Conservation (phyloP, 1,139 yeast genomes). For the Hansenula sp. region DNA sequence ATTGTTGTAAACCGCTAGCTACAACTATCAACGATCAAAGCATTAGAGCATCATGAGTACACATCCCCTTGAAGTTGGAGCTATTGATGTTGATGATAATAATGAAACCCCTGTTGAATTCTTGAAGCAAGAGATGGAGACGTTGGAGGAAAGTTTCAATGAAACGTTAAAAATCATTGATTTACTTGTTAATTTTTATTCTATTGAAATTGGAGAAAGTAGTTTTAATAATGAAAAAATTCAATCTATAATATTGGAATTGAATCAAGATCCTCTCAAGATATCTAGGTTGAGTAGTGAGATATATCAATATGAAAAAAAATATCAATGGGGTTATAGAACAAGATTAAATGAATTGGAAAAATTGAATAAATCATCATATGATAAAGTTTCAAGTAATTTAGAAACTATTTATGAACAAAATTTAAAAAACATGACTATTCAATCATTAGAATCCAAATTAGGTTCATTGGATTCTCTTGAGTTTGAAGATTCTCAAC, state of each 20-base stretch:
- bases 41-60: no score
- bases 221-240: no score
- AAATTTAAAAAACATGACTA: constrained; percentile 8
- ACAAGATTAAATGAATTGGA: constrained; percentile 6
- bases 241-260: no score
- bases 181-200: no score
- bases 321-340: constrained; percentile 10
- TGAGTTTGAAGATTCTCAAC: constrained; percentile 4
- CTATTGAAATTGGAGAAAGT: no score
- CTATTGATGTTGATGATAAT: no score
- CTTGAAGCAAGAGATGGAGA: no score
- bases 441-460: constrained; percentile 10
- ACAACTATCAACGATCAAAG: background rate
- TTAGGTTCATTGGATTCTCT: constrained; percentile 11
- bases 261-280: background rate
- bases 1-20: background rate
- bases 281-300: background rate
- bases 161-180: no score
- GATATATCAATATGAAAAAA: constrained; percentile 13
- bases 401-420: constrained; percentile 17
- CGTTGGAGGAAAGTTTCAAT: no score
- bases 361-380: constrained; percentile 8
- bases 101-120: no score
- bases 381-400: constrained; percentile 11
- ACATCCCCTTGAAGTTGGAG: no score